Evolutionary conservation across 2,329 filamentous ascomycete genomes (phyloP).

Genomic region (Fusarium musae): DNA sequence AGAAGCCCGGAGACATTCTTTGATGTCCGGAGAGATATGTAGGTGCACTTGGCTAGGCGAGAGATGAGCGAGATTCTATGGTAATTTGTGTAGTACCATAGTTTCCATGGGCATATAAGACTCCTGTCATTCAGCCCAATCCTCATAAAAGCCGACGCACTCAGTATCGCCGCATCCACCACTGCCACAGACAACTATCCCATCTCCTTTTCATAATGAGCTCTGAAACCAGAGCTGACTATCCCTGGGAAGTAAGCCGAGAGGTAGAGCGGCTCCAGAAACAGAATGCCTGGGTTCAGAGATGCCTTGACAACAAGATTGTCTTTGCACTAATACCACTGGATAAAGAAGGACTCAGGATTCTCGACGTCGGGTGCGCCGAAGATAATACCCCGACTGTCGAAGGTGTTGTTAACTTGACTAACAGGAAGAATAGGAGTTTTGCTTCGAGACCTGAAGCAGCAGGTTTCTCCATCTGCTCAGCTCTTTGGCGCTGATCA

Average conservation of each 20-base stretch:
- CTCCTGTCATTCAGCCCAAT: too few relatives aligned
- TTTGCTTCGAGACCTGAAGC: constrained; percentile 12
- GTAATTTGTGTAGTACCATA: too few relatives aligned
- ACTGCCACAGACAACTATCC: not conserved
- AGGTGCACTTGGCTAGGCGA: too few relatives aligned
- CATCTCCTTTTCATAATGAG: not conserved
- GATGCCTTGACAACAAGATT: constrained; percentile 14
- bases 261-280: constrained; percentile 27
- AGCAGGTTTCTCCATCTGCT: constrained; percentile 19
- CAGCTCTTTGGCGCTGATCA: constrained; percentile 24
- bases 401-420: accelerated
- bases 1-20: not conserved
- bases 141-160: not conserved
- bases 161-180: not conserved
- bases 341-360: not conserved
- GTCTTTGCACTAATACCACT: constrained; percentile 5
- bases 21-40: not conserved
- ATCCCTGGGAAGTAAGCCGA: not conserved
- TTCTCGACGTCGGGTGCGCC: constrained; percentile 26
- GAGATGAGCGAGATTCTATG: accelerated
- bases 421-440: not conserved
- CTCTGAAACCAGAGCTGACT: not conserved
- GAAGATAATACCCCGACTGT: not conserved
- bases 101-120: not conserved
- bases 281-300: constrained; percentile 20